Evolutionary conservation across 2,329 filamentous ascomycete genomes (phyloP).

Genomic region (Arthrobotrys pseudoclavata): DNA sequence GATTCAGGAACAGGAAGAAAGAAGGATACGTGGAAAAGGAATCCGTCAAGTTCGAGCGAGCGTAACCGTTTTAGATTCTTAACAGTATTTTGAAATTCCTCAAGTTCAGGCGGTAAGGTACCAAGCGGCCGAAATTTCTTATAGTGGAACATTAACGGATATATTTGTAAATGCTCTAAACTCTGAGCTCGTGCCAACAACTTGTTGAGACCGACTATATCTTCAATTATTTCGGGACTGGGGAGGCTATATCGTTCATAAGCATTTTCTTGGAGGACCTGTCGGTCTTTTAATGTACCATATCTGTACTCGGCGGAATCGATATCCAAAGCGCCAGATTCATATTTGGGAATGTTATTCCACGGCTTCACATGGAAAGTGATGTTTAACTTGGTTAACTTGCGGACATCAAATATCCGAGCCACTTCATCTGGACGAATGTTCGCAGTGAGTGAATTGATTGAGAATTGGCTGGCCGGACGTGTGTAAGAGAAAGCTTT

Average conservation of each 20-base stretch:
- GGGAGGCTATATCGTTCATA: background rate
- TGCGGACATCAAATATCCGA: constrained; percentile 6
- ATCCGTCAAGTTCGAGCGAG: background rate
- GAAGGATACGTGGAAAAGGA: constrained; percentile 1
- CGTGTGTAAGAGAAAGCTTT: constrained; percentile 17
- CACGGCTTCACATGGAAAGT: background rate
- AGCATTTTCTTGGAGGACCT: background rate
- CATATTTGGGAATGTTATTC: constrained; percentile 2
- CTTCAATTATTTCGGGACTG: background rate
- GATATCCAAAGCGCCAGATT: background rate
- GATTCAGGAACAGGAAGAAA: background rate
- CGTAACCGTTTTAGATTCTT: background rate
- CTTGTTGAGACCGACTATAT: background rate
- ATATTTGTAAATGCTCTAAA: constrained; percentile 11
- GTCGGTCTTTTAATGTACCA: background rate
- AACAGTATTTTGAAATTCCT: constrained; percentile 1
- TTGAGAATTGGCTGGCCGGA: constrained; percentile 15
- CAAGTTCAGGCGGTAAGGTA: background rate
- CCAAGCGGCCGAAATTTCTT: background rate
- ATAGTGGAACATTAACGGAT: background rate
- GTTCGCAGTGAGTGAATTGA: background rate
- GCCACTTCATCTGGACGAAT: background rate
- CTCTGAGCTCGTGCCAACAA: background rate
- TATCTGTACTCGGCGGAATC: background rate
- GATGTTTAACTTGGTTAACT: background rate